Base-by-base conservation (phyloP, 768 basidiomycete genomes). In the Sarcodon sp. region DNA sequence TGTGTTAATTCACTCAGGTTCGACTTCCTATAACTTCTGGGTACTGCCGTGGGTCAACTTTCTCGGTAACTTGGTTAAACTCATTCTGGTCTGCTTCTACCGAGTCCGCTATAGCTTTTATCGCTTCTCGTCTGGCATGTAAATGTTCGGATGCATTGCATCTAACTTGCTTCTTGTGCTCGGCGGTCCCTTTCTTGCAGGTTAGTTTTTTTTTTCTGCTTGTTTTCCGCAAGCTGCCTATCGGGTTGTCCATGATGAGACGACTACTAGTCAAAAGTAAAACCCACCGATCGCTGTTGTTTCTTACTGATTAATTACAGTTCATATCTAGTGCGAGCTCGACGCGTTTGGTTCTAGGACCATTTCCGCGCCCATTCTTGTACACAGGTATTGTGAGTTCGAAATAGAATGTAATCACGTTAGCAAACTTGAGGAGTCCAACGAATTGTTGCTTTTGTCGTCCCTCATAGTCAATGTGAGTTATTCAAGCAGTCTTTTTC, bases 81-180 rank as follows among this genome's bases (percentile, higher is more conserved):
- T 1, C 68, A 92, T 33, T 87, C 89, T 36, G 90, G 89, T 27
- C 69, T 94, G 76, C 57, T 38, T 32, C 44, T 32, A 36, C 35
- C 18, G 34, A 15, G 11, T 35, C 44, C 13, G 34, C 48, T 12
- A 32, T 12, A 9, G 33, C 47, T 32, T 36, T 33, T n/a, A 10
- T 16, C 50, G 38, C 21, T 4, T 27, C 21, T 27, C 21, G 4
- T 46, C 21, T 4, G 4, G 21, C 21, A 1, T 32, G 21, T 54
- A 88, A 85, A 80, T 96, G 75, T 74, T 96, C 41, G 92, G 92
- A 16, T 91, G 87, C 32, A 87, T 96, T 51, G 65, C 94, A 36
- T 92, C 89, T 10, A 96, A 96, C 64, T 69, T 93, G 36, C 74
- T 96, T 7, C 72, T 96, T 35, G 91, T 97, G 13, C 70, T 97